Percentiles rank a stretch among this genome's conserved stretches.
Conservation (phyloP, 805 yeast genomes). For the Wickerhamiella spandovensis region DNA sequence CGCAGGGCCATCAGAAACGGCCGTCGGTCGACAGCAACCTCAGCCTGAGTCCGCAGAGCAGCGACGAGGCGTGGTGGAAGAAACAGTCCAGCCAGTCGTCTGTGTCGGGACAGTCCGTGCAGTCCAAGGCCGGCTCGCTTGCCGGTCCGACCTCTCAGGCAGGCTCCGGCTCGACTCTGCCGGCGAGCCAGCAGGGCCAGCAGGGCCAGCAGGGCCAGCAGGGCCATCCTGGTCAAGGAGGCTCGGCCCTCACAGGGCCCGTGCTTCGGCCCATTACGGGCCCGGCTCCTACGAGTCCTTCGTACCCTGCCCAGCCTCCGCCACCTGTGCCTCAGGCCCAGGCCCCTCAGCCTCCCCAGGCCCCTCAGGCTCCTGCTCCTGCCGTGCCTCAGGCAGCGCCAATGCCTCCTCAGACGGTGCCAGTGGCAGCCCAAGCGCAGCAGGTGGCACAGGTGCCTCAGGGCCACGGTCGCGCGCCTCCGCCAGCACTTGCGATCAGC, state of each 20-base stretch:
- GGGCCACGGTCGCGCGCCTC: neutral
- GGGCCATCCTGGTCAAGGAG: too few species aligned
- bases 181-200: too few species aligned
- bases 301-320: neutral
- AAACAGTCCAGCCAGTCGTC: neutral
- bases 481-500: neutral
- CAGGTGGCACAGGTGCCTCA: too few species aligned
- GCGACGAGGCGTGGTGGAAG: neutral
- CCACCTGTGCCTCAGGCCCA: neutral
- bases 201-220: too few species aligned
- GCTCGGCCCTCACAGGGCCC: neutral
- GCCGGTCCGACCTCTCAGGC: too few species aligned
- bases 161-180: too few species aligned
- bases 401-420: too few species aligned
- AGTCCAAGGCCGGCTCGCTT: too few species aligned
- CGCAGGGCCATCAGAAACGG: neutral
- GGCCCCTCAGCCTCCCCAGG: too few species aligned
- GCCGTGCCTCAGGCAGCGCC: neutral
- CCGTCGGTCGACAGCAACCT: neutral
- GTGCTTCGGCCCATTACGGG: neutral
- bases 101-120: neutral
- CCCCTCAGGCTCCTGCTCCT: neutral
- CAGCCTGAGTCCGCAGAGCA: neutral
- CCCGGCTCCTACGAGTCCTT: neutral
- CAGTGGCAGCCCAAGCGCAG: too few species aligned